Conservation (phyloP, 768 basidiomycete genomes). For the Panaeolus papilionaceus region DNA sequence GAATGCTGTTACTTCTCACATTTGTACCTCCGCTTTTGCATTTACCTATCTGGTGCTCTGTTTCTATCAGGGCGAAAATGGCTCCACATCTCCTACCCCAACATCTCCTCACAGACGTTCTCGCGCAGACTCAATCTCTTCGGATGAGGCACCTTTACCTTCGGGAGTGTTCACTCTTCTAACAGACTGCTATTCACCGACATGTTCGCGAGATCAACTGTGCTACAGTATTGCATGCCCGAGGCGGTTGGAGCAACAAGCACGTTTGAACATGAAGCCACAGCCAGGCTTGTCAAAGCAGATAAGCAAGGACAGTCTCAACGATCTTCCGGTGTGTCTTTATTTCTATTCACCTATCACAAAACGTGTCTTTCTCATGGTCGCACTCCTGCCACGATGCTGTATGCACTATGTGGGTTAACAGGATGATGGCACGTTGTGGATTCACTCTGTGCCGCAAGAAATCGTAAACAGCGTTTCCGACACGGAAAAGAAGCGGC, state of each 20-base stretch:
- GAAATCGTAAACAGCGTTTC: slow-evolving; percentile 93
- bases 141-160: slow-evolving; percentile 78
- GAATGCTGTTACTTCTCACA: background rate
- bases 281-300: slow-evolving; percentile 89
- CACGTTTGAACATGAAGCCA: slow-evolving; percentile 92
- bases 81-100: slow-evolving; percentile 34
- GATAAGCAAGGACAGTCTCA: slow-evolving; percentile 80
- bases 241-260: slow-evolving; percentile 91
- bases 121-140: slow-evolving; percentile 47
- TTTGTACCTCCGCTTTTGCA: background rate
- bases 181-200: slow-evolving; percentile 98
- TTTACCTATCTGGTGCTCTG: background rate
- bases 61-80: slow-evolving; percentile 34
- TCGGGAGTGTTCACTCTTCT: slow-evolving; percentile 95
- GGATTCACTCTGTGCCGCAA: slow-evolving; percentile 96
- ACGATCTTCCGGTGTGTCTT: slow-evolving; percentile 71
- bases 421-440: slow-evolving; percentile 72
- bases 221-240: slow-evolving; percentile 99
- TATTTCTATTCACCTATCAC: slow-evolving; percentile 17
- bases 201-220: slow-evolving; percentile 91
- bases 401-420: slow-evolving; percentile 12
- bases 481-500: slow-evolving; percentile 92
- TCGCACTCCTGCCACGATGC: background rate
- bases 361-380: slow-evolving; percentile 11
- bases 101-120: slow-evolving; percentile 34